Evolutionary conservation across 2,329 filamentous ascomycete species (phyloP).

Genomic region (Arthroderma sp.): DNA sequence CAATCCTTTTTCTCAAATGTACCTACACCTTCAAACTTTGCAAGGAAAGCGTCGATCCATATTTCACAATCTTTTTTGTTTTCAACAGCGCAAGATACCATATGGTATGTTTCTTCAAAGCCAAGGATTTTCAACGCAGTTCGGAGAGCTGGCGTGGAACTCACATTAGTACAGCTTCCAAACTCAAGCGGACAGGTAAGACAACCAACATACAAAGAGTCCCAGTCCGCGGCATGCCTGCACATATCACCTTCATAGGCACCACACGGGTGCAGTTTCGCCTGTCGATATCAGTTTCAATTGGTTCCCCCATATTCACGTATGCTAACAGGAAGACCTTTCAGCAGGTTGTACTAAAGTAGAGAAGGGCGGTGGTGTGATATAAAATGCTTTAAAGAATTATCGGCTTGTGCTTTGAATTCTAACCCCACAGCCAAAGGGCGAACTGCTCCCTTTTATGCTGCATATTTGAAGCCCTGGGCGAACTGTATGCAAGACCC

Average conservation of each 20-base stretch:
- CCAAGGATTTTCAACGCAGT: constrained; percentile 54
- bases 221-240: constrained; percentile 10
- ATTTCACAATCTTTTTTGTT: constrained; percentile 56
- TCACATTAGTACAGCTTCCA: background rate
- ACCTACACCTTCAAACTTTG: constrained; percentile 50
- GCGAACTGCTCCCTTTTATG: background rate
- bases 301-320: background rate
- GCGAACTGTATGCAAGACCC: background rate
- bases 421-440: background rate
- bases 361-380: background rate
- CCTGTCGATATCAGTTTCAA: constrained; percentile 5
- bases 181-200: background rate
- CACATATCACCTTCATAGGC: constrained; percentile 10
- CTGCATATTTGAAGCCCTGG: background rate
- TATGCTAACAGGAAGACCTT: background rate
- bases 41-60: constrained; percentile 57
- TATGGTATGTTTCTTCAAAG: constrained; percentile 59
- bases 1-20: constrained; percentile 55
- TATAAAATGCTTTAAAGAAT: background rate
- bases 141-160: constrained; percentile 43
- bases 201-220: constrained; percentile 6
- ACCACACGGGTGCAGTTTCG: constrained; percentile 6
- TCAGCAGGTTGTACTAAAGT: background rate
- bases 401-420: background rate
- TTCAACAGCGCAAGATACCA: constrained; percentile 55